These are phyloP conservation scores for Colletotrichum kahawae DNA, from an alignment of 2,329 filamentous ascomycete genomes.

Conservation along the genomic window DNA sequence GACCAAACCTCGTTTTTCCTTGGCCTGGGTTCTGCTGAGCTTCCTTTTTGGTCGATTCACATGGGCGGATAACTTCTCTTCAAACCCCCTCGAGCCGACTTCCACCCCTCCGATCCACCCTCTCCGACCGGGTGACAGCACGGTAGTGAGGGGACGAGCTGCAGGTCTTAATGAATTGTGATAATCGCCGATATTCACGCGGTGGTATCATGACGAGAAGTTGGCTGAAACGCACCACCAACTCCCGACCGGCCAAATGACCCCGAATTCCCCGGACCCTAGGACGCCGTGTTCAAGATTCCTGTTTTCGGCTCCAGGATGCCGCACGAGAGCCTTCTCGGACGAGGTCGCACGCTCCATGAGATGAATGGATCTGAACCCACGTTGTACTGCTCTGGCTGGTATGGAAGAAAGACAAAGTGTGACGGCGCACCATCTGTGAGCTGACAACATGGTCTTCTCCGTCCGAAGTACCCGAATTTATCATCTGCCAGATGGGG, in stretches of 20 bases:
- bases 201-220: slow-evolving; percentile 4
- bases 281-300: not conserved
- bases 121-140: not conserved
- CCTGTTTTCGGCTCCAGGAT: not conserved
- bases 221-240: slow-evolving; percentile 7
- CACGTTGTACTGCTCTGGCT: not conserved
- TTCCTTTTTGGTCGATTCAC: not conserved
- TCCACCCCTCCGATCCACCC: not conserved
- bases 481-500: not conserved
- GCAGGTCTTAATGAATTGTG: not conserved
- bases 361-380: slow-evolving; percentile 10
- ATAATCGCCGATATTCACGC: not conserved
- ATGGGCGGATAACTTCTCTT: not conserved
- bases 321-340: not conserved
- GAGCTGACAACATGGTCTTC: not conserved
- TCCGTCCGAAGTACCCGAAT: not conserved
- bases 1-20: not conserved
- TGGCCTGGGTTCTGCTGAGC: not conserved
- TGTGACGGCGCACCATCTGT: slow-evolving; percentile 1
- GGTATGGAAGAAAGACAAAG: slow-evolving; percentile 15
- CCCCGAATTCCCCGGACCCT: not conserved
- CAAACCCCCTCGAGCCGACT: slow-evolving; percentile 1
- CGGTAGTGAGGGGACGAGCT: not conserved
- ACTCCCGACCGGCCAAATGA: not conserved
- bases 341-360: not conserved